Evolutionary conservation across 768 basidiomycete genomes (phyloP).

Genomic region (Leccinum boreale): DNA sequence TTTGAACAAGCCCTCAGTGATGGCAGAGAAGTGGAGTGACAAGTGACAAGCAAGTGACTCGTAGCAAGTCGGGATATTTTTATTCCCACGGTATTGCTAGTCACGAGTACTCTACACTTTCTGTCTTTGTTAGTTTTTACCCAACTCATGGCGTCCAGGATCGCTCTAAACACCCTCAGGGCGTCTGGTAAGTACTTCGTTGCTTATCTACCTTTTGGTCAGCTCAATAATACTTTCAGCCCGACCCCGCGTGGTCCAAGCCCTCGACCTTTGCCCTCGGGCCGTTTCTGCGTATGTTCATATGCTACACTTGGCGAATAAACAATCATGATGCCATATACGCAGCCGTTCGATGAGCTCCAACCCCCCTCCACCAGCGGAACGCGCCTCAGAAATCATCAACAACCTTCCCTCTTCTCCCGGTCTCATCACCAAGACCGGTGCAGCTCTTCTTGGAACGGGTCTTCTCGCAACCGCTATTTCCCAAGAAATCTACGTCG

Average conservation of each 20-base stretch:
- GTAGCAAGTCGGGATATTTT: constrained; percentile 32
- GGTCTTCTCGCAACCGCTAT: constrained; percentile 89
- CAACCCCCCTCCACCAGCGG: constrained; percentile 67
- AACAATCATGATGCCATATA: constrained; percentile 6
- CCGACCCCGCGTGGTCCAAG: constrained; percentile 47
- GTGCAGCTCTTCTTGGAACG: constrained; percentile 86
- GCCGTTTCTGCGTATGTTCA: constrained; percentile 45
- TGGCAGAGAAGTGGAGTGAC: neutral
- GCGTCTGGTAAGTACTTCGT: constrained; percentile 46
- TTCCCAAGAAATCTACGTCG: constrained; percentile 95
- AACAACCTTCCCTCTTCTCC: constrained; percentile 83
- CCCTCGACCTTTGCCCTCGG: constrained; percentile 34
- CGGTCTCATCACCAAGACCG: constrained; percentile 92
- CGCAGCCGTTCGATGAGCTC: constrained; percentile 66
- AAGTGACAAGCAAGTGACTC: neutral
- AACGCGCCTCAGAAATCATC: constrained; percentile 88
- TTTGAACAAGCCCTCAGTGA: no score
- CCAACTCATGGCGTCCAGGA: constrained; percentile 61
- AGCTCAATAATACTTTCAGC: constrained; percentile 31
- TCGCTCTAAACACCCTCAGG: constrained; percentile 62
- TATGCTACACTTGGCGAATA: neutral
- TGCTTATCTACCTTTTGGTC: neutral
- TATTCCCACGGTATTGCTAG: constrained; percentile 26
- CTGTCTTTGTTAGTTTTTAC: neutral
- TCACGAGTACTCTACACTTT: constrained; percentile 6